A percentile compares a stretch with the other conserved stretches of the same genome.
Evolutionary conservation across 257 asterid species (phyloP).

Genomic region (Nicotiana attenuata): DNA sequence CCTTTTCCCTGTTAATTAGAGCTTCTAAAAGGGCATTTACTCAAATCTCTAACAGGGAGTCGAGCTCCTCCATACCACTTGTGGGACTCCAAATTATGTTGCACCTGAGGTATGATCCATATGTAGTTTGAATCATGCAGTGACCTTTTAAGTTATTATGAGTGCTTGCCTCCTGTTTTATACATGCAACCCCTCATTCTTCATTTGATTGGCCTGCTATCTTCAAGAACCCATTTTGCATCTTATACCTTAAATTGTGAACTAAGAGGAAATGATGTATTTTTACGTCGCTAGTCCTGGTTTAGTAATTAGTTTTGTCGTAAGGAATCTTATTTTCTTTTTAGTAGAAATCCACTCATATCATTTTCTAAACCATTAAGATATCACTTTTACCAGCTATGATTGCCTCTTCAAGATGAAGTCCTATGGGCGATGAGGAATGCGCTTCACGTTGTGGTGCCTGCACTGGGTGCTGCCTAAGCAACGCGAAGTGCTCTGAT

Average conservation of each 20-base stretch:
- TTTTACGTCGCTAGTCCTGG: neutral
- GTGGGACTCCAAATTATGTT: conserved; percentile 96
- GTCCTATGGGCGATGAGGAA: neutral
- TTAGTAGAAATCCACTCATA: neutral
- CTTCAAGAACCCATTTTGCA: neutral
- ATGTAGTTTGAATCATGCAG: neutral
- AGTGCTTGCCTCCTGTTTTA: neutral
- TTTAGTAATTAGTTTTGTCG: neutral
- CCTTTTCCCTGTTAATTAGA: neutral
- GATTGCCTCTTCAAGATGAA: neutral
- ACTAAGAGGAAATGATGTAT: neutral
- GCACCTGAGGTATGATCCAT: conserved; percentile 80
- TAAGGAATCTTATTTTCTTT: neutral
- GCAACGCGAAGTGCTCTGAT: neutral
- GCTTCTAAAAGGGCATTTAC: conserved; percentile 1
- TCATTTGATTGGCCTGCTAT: neutral
- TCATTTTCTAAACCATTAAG: neutral
- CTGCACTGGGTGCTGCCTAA: neutral
- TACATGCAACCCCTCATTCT: neutral
- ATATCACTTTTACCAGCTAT: neutral
- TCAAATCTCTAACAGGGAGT: conserved; percentile 57
- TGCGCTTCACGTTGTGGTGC: neutral
- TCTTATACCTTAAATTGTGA: neutral
- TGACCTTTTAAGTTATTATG: neutral
- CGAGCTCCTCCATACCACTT: conserved; percentile 88